phyloP scores from a whole-genome alignment of 306 rosid genomes.

The Vachellia collinsii region DNA sequence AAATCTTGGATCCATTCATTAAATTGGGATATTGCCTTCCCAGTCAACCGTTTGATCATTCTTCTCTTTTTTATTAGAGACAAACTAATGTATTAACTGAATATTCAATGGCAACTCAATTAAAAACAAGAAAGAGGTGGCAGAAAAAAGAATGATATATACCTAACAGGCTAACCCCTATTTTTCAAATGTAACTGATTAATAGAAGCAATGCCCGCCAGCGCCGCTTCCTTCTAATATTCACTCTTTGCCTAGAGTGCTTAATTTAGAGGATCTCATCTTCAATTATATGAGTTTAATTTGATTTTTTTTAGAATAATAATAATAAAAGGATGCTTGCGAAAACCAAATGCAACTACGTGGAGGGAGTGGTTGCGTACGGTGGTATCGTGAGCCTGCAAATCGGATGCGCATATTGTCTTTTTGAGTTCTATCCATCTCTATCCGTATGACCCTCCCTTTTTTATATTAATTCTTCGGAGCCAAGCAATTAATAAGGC shows the following conservation, averaged over 20 bases:
- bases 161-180: background rate
- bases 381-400: conserved; percentile 27
- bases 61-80: background rate
- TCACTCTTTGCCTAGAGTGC: too few species aligned
- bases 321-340: background rate
- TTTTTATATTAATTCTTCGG: background rate
- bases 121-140: background rate
- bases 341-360: background rate
- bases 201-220: background rate
- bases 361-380: conserved; percentile 30
- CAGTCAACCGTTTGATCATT: background rate
- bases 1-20: background rate
- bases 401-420: conserved; percentile 22
- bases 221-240: too few species aligned
- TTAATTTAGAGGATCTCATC: background rate
- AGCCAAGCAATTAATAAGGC: conserved; percentile 41
- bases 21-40: background rate
- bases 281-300: background rate
- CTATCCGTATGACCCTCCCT: background rate
- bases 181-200: background rate
- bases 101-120: background rate
- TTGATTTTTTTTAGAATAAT: background rate
- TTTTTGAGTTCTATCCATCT: background rate
- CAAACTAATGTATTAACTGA: background rate
- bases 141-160: background rate